These are phyloP conservation scores for Chlorencoelia australis DNA, from an alignment of 2,329 filamentous ascomycete species.

Conservation along the genomic window DNA sequence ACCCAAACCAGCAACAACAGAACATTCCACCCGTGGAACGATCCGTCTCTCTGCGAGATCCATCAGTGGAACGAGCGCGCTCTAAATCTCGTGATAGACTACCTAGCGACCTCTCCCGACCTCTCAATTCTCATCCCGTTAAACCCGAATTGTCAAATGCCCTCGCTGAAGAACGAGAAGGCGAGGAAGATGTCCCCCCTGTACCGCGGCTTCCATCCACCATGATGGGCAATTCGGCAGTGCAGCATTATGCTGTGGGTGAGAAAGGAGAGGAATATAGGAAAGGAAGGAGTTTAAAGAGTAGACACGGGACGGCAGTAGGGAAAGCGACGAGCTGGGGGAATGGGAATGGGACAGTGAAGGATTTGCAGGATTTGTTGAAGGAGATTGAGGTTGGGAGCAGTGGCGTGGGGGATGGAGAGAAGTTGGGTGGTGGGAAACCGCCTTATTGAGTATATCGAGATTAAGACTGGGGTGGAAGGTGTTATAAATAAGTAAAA, in stretches of 20 bases:
- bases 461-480: no score
- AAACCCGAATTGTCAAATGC: constrained; percentile 9
- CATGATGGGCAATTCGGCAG: constrained; percentile 9
- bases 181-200: constrained; percentile 20
- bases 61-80: constrained; percentile 16
- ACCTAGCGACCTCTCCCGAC: constrained; percentile 14
- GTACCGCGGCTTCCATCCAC: constrained; percentile 24
- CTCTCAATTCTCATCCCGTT: constrained; percentile 19
- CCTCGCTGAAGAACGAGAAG: constrained; percentile 13
- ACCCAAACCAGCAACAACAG: constrained; percentile 22
- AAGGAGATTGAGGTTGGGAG: constrained; percentile 23
- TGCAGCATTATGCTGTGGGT: constrained; percentile 19
- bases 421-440: constrained; percentile 19
- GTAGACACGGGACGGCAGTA: constrained; percentile 10
- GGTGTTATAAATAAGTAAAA: no score
- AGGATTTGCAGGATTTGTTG: constrained; percentile 24
- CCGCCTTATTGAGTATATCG: constrained; percentile 25
- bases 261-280: constrained; percentile 13
- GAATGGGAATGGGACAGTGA: constrained; percentile 11
- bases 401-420: constrained; percentile 11
- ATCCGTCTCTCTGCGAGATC: constrained; percentile 19
- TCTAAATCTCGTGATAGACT: constrained; percentile 25
- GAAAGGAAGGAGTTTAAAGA: constrained; percentile 15
- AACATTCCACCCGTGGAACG: constrained; percentile 14
- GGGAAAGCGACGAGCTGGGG: constrained; percentile 15